phyloP scores from a whole-genome alignment of 169 alveolate species.

The Cryptosporidium sp. region DNA sequence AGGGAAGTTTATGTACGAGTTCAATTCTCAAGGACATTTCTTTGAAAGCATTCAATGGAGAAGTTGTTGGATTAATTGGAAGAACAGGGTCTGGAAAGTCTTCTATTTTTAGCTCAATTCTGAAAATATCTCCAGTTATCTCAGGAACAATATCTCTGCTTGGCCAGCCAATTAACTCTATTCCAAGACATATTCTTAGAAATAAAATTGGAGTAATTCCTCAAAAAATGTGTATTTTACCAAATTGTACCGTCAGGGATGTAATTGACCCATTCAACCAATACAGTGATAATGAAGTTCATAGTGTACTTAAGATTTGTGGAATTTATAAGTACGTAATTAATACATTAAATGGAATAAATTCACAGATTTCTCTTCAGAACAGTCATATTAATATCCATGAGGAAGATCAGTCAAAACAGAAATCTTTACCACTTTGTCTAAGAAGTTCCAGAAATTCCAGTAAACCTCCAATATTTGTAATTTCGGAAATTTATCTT shows the following conservation, averaged over 20 bases:
- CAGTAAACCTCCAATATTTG: constrained; percentile 4
- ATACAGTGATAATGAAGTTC: constrained; percentile 46
- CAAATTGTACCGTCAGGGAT: constrained; percentile 64
- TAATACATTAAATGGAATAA: constrained; percentile 32
- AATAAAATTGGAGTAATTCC: constrained; percentile 68
- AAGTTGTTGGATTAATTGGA: constrained; percentile 87
- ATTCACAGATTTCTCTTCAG: constrained; percentile 21
- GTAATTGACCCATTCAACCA: constrained; percentile 58
- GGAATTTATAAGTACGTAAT: constrained; percentile 52
- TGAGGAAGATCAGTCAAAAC: neutral
- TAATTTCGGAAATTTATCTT: constrained; percentile 47
- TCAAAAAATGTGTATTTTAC: constrained; percentile 49
- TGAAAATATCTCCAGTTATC: constrained; percentile 49
- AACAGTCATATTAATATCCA: neutral
- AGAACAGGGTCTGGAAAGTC: constrained; percentile 90
- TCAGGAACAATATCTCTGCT: constrained; percentile 32
- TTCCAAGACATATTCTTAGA: constrained; percentile 59
- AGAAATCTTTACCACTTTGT: neutral
- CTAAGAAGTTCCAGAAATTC: neutral
- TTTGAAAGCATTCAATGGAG: constrained; percentile 78
- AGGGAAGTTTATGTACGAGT: neutral
- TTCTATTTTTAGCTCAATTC: constrained; percentile 81
- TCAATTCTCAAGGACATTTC: constrained; percentile 43
- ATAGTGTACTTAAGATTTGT: constrained; percentile 59
- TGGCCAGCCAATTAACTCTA: constrained; percentile 42